Evolutionary conservation across 2,329 filamentous ascomycete species (phyloP).

Genomic region (Mycogone perniciosa): DNA sequence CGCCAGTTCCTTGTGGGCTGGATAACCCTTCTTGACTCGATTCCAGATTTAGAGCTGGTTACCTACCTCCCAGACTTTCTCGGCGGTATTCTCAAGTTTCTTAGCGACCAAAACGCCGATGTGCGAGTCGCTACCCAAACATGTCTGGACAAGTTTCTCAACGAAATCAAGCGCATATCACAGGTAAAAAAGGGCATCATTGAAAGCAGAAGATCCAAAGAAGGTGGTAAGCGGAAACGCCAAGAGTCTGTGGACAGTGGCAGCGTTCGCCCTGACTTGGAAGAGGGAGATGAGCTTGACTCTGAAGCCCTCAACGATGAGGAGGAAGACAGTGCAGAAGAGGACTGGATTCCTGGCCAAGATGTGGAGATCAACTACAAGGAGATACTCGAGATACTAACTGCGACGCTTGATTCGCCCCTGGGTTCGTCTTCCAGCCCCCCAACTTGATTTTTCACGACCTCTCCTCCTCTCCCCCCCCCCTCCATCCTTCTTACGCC

Average conservation of each 20-base stretch:
- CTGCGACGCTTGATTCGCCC: conserved; percentile 78
- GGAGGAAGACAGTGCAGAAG: conserved; percentile 61
- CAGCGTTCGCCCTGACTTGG: conserved; percentile 51
- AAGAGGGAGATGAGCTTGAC: conserved; percentile 55
- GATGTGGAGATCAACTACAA: conserved; percentile 93
- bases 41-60: conserved; percentile 92
- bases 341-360: conserved; percentile 95
- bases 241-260: conserved; percentile 63
- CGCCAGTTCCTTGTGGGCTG: conserved; percentile 92
- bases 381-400: conserved; percentile 85
- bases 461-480: neutral
- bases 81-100: conserved; percentile 80
- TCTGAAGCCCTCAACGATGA: conserved; percentile 53
- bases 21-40: conserved; percentile 91
- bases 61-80: conserved; percentile 89
- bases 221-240: conserved; percentile 61
- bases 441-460: neutral
- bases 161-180: conserved; percentile 91
- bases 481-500: neutral
- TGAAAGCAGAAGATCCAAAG: conserved; percentile 70
- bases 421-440: conserved; percentile 48
- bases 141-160: conserved; percentile 82
- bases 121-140: conserved; percentile 91
- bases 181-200: conserved; percentile 86
- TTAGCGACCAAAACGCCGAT: conserved; percentile 85